These are phyloP conservation scores for Acanthamoeba royreba DNA, from an alignment of 208 protist species.

Conservation along the genomic window DNA sequence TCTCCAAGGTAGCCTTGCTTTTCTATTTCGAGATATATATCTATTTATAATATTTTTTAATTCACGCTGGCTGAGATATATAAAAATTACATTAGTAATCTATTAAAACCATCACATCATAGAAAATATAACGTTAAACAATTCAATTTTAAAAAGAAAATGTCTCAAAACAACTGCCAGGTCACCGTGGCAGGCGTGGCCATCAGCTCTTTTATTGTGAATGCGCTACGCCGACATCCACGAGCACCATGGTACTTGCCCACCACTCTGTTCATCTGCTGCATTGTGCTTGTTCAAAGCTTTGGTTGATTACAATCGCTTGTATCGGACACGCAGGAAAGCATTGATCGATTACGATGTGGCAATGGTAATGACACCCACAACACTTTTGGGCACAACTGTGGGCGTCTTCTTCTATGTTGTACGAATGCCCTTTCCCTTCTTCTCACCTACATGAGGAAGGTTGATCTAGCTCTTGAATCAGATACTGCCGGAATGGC, in stretches of 20 bases:
- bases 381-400: conserved; percentile 61
- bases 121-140: too few species aligned
- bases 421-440: neutral
- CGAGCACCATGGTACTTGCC: neutral
- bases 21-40: too few species aligned
- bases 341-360: conserved; percentile 70
- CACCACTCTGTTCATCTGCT: too few species aligned
- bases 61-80: too few species aligned
- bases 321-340: conserved; percentile 57
- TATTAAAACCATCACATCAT: too few species aligned
- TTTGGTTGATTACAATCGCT: neutral
- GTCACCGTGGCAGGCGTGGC: neutral
- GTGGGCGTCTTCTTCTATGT: conserved; percentile 73
- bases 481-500: conserved; percentile 12
- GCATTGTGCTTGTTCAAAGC: too few species aligned
- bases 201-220: neutral
- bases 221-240: neutral
- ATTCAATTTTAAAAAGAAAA: neutral
- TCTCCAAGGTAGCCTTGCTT: conserved; percentile 71
- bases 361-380: conserved; percentile 67
- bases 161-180: too few species aligned
- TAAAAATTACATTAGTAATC: neutral
- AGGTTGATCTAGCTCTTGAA: too few species aligned
- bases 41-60: neutral
- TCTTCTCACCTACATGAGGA: too few species aligned